These are phyloP conservation scores for Aspergillus caelatus DNA, from an alignment of 2,329 filamentous ascomycete genomes.

Conservation along the genomic window DNA sequence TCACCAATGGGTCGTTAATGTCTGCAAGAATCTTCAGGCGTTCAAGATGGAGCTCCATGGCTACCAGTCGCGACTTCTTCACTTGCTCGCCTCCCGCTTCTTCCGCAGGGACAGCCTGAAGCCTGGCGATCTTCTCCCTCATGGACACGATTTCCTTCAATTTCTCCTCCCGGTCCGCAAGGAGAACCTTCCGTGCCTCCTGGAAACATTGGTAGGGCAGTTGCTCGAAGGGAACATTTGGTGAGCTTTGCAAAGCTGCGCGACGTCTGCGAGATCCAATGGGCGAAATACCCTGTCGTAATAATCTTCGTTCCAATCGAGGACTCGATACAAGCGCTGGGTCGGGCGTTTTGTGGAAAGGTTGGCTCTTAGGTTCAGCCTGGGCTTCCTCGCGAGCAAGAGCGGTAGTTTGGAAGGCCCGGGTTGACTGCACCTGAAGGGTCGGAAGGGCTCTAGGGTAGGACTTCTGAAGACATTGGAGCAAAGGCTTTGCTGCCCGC, in stretches of 20 bases:
- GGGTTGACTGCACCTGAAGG: conserved; percentile 41
- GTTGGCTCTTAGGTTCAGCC: conserved; percentile 38
- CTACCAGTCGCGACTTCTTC: conserved; percentile 68
- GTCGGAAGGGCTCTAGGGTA: conserved; percentile 36
- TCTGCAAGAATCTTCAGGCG: conserved; percentile 85
- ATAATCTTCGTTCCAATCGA: conserved; percentile 67
- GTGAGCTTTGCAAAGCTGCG: conserved; percentile 66
- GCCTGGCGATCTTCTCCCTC: conserved; percentile 67
- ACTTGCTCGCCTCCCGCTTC: conserved; percentile 64
- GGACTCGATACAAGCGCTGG: conserved; percentile 69
- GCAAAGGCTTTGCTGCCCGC: conserved; percentile 45
- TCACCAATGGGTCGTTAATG: conserved; percentile 91
- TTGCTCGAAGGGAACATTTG: conserved; percentile 83
- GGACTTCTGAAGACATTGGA: conserved; percentile 45
- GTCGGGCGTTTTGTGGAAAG: conserved; percentile 54
- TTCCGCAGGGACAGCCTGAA: conserved; percentile 62
- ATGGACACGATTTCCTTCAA: conserved; percentile 70
- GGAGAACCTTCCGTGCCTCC: conserved; percentile 82
- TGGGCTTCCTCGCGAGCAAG: conserved; percentile 48
- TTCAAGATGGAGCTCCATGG: conserved; percentile 73
- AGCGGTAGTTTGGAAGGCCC: conserved; percentile 54
- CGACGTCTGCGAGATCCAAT: conserved; percentile 85
- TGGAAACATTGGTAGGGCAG: conserved; percentile 98
- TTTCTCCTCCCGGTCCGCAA: conserved; percentile 80
- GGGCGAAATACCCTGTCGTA: conserved; percentile 69